phyloP scores from a whole-genome alignment of 1,284 basidiomycete genomes.

The Agroathelia rolfsii region DNA sequence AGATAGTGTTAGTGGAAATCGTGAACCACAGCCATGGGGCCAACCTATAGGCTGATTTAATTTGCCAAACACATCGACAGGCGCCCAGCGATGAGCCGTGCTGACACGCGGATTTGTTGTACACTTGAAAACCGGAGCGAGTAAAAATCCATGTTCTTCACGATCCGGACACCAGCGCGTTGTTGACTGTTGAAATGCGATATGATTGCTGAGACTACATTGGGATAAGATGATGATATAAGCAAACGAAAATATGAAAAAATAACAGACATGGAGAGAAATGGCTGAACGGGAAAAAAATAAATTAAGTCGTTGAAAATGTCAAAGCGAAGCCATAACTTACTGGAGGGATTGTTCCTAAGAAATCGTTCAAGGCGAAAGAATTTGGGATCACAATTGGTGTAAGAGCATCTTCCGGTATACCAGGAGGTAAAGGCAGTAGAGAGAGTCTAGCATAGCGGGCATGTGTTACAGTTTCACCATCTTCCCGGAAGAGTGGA shows the following conservation, averaged over 20 bases:
- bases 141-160: conserved; percentile 70
- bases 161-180: conserved; percentile 69
- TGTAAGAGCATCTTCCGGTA: conserved; percentile 52
- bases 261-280: conserved; percentile 29
- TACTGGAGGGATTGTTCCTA: conserved; percentile 50
- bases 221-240: conserved; percentile 8
- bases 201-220: conserved; percentile 50
- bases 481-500: conserved; percentile 24
- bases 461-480: conserved; percentile 38
- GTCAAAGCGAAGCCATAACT: conserved; percentile 15
- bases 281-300: conserved; percentile 29
- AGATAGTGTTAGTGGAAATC: not conserved
- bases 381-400: conserved; percentile 56
- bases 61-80: conserved; percentile 45
- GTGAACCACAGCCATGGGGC: conserved; percentile 8
- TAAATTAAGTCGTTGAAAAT: conserved; percentile 6
- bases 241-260: not conserved
- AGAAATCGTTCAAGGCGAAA: conserved; percentile 57
- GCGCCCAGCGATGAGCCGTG: conserved; percentile 62
- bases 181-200: conserved; percentile 52
- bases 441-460: conserved; percentile 44
- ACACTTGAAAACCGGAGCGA: conserved; percentile 63
- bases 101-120: conserved; percentile 62
- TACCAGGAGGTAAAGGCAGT: conserved; percentile 50
- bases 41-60: conserved; percentile 54